A percentile compares a stretch with the other conserved stretches of the same genome.
Conservation (phyloP, 257 asterid genomes). For the Capsicum chinense region DNA sequence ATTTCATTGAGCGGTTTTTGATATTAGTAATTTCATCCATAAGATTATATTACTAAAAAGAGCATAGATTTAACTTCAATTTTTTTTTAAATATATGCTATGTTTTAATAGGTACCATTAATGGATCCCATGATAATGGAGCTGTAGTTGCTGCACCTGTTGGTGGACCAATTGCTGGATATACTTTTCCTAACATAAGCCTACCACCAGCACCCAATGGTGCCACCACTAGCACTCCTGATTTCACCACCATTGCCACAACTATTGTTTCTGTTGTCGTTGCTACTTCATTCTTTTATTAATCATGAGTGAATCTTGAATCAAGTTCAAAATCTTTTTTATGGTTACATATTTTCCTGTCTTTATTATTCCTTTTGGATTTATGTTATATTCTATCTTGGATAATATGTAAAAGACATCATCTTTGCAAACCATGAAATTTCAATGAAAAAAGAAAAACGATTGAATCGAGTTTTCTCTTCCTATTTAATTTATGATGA, state of each 20-base stretch:
- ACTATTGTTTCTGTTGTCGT: slow-evolving; percentile 38
- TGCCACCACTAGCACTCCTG: slow-evolving; percentile 30
- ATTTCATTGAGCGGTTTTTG: too few species aligned
- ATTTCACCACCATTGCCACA: slow-evolving; percentile 34
- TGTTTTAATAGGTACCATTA: slow-evolving; percentile 23
- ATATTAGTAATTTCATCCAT: neutral
- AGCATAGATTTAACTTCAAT: neutral
- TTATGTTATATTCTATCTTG: neutral
- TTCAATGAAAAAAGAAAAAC: slow-evolving; percentile 15
- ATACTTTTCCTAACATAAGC: slow-evolving; percentile 35
- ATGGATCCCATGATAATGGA: slow-evolving; percentile 5
- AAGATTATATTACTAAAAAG: too few species aligned
- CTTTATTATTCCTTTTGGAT: neutral
- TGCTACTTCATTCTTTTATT: slow-evolving; percentile 51
- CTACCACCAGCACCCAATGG: slow-evolving; percentile 39
- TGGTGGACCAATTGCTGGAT: slow-evolving; percentile 55
- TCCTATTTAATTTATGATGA: neutral
- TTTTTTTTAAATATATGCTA: neutral
- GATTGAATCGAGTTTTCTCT: neutral
- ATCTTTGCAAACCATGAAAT: slow-evolving; percentile 24
- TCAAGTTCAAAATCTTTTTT: neutral
- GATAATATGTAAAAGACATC: slow-evolving; percentile 25
- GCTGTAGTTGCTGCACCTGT: slow-evolving; percentile 50
- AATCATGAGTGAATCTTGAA: slow-evolving; percentile 5
- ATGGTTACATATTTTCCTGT: slow-evolving; percentile 25